Conservation (phyloP, 805 yeast species). For the Yamadazyma akitaensis region DNA sequence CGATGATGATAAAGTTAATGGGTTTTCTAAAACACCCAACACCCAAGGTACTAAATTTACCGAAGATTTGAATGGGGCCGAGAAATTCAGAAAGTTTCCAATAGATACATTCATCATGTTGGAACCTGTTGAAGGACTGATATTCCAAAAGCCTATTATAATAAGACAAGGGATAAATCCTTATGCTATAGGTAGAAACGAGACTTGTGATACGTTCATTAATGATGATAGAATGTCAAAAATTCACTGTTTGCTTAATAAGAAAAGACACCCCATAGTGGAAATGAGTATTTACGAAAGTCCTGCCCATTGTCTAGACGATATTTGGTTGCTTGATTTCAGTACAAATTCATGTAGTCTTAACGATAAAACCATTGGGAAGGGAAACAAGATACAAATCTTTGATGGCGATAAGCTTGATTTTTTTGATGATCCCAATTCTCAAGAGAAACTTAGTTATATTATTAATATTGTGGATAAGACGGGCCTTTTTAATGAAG, state of each 20-base stretch:
- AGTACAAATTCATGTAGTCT: constrained; percentile 79
- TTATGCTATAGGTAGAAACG: constrained; percentile 71
- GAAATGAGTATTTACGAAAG: constrained; percentile 55
- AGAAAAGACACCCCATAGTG: constrained; percentile 57
- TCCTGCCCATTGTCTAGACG: constrained; percentile 71
- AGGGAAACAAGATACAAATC: constrained; percentile 58
- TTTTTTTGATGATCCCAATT: constrained; percentile 58
- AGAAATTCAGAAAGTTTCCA: constrained; percentile 29
- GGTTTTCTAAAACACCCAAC: background rate
- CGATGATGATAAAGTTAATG: background rate
- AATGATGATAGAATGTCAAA: constrained; percentile 79
- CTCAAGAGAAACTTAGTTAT: constrained; percentile 53
- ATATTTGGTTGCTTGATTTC: constrained; percentile 75
- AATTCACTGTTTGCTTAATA: constrained; percentile 69
- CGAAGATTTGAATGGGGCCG: background rate
- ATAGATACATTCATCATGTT: constrained; percentile 63
- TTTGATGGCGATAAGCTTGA: constrained; percentile 64
- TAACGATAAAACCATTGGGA: constrained; percentile 56
- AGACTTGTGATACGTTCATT: constrained; percentile 56
- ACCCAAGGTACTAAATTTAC: constrained; percentile 3
- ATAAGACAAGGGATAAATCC: constrained; percentile 67
- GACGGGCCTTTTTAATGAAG: constrained; percentile 61
- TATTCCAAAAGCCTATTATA: constrained; percentile 44
- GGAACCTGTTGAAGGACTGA: constrained; percentile 47
- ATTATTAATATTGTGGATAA: constrained; percentile 51